Conservation (phyloP, 208 protist species). For the Phytomonas sp. region DNA sequence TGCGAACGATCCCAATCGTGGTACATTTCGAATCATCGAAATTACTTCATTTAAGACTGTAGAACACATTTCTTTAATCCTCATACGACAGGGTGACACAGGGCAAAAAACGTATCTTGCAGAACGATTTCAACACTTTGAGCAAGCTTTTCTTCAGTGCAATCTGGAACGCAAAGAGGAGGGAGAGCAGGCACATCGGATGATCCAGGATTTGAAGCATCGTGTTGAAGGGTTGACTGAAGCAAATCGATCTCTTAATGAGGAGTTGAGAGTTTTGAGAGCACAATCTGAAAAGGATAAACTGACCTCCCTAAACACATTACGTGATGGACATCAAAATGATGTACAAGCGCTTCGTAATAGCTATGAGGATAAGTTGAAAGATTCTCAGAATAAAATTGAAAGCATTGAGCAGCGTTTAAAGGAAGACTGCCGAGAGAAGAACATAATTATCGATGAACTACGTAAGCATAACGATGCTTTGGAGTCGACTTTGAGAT, state of each 20-base stretch:
- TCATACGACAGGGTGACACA: conserved; percentile 72
- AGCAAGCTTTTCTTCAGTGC: conserved; percentile 19
- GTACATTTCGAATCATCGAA: conserved; percentile 66
- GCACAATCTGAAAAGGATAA: conserved; percentile 20
- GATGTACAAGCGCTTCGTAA: conserved; percentile 17
- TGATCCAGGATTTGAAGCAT: conserved; percentile 28
- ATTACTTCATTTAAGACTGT: conserved; percentile 64
- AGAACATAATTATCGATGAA: conserved; percentile 10
- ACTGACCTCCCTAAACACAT: conserved; percentile 16
- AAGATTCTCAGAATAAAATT: conserved; percentile 11
- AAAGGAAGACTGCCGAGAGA: conserved; percentile 12
- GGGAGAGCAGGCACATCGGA: conserved; percentile 10
- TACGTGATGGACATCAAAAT: conserved; percentile 19
- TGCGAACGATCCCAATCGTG: conserved; percentile 16
- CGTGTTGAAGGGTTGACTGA: conserved; percentile 17
- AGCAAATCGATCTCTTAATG: conserved; percentile 9
- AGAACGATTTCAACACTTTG: conserved; percentile 71
- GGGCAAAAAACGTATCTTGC: conserved; percentile 81
- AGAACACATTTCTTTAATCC: conserved; percentile 71
- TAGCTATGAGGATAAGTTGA: conserved; percentile 21
- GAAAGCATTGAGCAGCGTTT: conserved; percentile 19
- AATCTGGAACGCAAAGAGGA: conserved; percentile 18
- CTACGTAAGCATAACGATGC: conserved; percentile 10
- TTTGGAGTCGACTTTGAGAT: conserved; percentile 22
- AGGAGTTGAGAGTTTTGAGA: conserved; percentile 16